phyloP scores from a whole-genome alignment of 75 land plant species.

The Azolla pinnata region DNA sequence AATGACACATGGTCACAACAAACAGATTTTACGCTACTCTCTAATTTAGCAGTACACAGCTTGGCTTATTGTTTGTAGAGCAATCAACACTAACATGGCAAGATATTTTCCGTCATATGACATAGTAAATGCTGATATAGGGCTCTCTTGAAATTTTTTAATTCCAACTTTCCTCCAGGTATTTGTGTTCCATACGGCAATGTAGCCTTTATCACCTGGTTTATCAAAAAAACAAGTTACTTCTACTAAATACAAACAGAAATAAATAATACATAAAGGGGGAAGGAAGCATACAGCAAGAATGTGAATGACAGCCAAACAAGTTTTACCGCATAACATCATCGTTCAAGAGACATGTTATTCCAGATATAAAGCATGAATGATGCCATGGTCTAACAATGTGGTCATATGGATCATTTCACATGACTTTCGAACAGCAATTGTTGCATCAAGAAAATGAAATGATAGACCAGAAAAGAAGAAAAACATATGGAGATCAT shows the following conservation, averaged over 20 bases:
- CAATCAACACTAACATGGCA: conserved; percentile 34
- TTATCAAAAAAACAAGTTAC: not conserved
- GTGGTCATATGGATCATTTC: too few species aligned
- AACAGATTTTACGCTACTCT: not conserved
- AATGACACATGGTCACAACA: not conserved
- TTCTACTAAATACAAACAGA: not conserved
- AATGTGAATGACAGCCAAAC: too few species aligned
- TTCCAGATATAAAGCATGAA: too few species aligned
- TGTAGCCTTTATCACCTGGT: conserved; percentile 47
- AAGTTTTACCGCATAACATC: too few species aligned
- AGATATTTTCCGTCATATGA: conserved; percentile 70
- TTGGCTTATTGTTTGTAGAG: too few species aligned
- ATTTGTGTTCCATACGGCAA: conserved; percentile 55
- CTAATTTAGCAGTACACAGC: not conserved
- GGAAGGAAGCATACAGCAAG: too few species aligned
- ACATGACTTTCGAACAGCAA: too few species aligned
- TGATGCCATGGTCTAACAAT: too few species aligned
- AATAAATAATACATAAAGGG: not conserved
- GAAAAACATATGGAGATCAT: too few species aligned
- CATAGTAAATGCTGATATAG: conserved; percentile 66
- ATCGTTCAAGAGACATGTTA: too few species aligned
- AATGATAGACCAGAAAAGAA: too few species aligned
- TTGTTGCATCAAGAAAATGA: too few species aligned
- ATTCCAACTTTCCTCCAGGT: conserved; percentile 57
- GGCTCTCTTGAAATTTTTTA: conserved; percentile 46